Evolutionary conservation across 2,329 filamentous ascomycete genomes (phyloP), one percentile per base, ranked within the genome.

Genomic region (Tympanopsis confertula): DNA sequence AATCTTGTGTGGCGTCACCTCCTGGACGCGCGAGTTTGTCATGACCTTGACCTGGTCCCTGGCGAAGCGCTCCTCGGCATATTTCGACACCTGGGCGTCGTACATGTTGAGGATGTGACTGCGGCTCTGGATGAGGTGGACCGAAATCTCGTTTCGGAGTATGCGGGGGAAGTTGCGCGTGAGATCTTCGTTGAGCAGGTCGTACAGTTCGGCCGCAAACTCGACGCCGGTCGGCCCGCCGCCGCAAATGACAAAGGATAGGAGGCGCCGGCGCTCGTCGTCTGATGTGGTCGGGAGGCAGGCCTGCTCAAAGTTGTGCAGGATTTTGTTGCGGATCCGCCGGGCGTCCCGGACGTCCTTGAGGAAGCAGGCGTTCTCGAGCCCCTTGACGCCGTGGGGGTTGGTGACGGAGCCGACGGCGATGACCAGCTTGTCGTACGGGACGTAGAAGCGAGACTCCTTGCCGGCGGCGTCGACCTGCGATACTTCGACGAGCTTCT

Each of bases 21-120:
- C 89, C 58, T 88, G 85, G 17, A 98, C 91, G 42, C 91, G 77
- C 2, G 91, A 81, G 58, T 95, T 96, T 38, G 88, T 95, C 46
- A 94, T 71, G 5, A 98, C 81, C 33, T 94, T 81, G 40, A 98
- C 82, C 47, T 88, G 78, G 54, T 98, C 91, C 51, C 91, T 86
- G n/a, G 83, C 77, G 52, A 98, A 95, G 30, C 85, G 80, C 38
- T 85, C 76, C 61, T 98, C 91, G 15, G 91, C 89, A 54, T 94
- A 98, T 53, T 78, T 78, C 10, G 88, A 95, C 2, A 98, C 71
- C 0, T 86, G 81, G 61, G 96, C 91, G 46, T 98, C 91, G 55
- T 98, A 98, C 0, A 91, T 98, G 63, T 98, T 98, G 20, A 98
- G 69, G 45, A 98, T 98, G 50, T 98, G 91, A 29, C 83, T 80